These are phyloP conservation scores for Papiliotrema laurentii DNA, from an alignment of 1,284 basidiomycete genomes.

Conservation along the genomic window DNA sequence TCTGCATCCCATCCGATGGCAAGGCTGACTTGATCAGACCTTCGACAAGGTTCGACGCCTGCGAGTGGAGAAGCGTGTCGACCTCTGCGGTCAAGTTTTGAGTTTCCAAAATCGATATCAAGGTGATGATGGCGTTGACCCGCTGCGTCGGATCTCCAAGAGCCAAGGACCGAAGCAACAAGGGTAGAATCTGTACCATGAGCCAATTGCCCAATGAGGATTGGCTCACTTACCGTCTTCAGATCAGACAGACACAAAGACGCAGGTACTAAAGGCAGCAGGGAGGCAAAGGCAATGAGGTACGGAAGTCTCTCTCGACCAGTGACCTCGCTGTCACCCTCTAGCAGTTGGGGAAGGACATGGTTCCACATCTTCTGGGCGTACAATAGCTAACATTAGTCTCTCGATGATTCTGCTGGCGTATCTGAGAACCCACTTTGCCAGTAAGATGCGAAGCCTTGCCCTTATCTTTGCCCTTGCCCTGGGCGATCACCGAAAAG, in stretches of 20 bases:
- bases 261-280: conserved; percentile 76
- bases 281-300: conserved; percentile 75
- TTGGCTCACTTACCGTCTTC: conserved; percentile 54
- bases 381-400: conserved; percentile 62
- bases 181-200: conserved; percentile 68
- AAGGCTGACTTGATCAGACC: conserved; percentile 61
- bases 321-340: conserved; percentile 51
- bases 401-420: neutral
- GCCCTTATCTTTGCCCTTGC: conserved; percentile 52
- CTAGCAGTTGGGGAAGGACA: conserved; percentile 70
- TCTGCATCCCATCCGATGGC: conserved; percentile 11
- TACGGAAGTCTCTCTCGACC: conserved; percentile 60
- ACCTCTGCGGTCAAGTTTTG: conserved; percentile 48
- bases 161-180: conserved; percentile 78
- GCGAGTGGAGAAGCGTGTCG: conserved; percentile 58
- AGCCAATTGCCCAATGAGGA: conserved; percentile 1
- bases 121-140: conserved; percentile 71
- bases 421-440: conserved; percentile 54
- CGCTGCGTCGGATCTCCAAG: conserved; percentile 69
- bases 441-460: conserved; percentile 62
- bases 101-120: conserved; percentile 66
- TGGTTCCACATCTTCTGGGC: conserved; percentile 76
- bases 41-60: conserved; percentile 66
- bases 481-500: conserved; percentile 61
- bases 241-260: conserved; percentile 65